Evolutionary conservation across 2,329 filamentous ascomycete genomes (phyloP).

Genomic region (Botrytis cinerea): DNA sequence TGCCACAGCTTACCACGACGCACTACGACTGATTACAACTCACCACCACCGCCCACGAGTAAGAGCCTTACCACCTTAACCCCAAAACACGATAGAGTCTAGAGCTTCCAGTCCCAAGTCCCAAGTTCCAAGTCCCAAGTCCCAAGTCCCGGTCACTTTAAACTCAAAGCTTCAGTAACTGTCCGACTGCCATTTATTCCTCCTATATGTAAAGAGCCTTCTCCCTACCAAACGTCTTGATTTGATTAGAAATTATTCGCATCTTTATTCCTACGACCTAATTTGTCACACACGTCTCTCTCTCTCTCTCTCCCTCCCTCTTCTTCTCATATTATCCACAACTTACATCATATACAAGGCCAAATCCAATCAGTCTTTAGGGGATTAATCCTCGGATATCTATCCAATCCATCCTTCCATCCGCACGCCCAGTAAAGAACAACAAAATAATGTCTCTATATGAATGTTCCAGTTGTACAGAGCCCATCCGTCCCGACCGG

Average conservation of each 20-base stretch:
- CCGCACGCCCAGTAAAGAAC: background rate
- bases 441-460: conserved; percentile 22
- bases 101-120: background rate
- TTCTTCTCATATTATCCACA: background rate
- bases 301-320: background rate
- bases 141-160: background rate
- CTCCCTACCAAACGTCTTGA: background rate
- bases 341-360: background rate
- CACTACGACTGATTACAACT: background rate
- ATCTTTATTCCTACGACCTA: background rate
- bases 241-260: background rate
- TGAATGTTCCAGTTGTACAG: conserved; percentile 16
- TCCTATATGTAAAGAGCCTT: conserved; percentile 1
- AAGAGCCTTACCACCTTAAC: background rate
- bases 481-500: conserved; percentile 16
- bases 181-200: background rate
- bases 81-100: background rate
- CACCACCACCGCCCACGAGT: background rate
- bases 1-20: too few relatives aligned
- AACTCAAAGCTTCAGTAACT: background rate
- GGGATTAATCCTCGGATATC: conserved; percentile 1
- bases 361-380: background rate
- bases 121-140: background rate
- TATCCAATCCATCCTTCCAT: conserved; percentile 1
- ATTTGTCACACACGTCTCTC: background rate